A percentile compares a stretch with the other conserved stretches of the same genome.
Evolutionary conservation across 192 early-diverging fungal species (phyloP).

Genomic region (Geosiphon pyriformis): DNA sequence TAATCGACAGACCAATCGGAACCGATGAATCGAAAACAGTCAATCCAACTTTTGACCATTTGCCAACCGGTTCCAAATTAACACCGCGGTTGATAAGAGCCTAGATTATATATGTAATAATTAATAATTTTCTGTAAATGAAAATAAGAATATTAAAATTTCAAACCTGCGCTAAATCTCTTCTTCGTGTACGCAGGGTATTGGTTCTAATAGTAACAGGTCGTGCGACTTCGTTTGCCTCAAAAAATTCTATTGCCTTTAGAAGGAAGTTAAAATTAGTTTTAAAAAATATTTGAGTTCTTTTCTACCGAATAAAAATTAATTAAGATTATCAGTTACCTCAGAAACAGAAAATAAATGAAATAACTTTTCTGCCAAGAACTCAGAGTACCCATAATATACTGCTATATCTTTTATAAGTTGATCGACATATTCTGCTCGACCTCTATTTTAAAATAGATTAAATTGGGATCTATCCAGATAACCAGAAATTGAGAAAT

Average conservation of each 20-base stretch:
- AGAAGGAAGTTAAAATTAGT: neutral
- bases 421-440: slow-evolving; percentile 82
- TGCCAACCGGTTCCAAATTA: slow-evolving; percentile 96
- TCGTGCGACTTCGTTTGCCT: slow-evolving; percentile 95
- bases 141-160: neutral
- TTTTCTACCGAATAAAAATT: neutral
- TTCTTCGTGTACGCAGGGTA: slow-evolving; percentile 87
- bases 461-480: neutral
- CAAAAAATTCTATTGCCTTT: slow-evolving; percentile 91
- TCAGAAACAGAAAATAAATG: slow-evolving; percentile 87
- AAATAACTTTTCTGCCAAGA: slow-evolving; percentile 85
- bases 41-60: slow-evolving; percentile 97
- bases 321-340: slow-evolving; percentile 19
- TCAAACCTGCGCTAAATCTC: slow-evolving; percentile 81
- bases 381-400: slow-evolving; percentile 96
- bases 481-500: neutral
- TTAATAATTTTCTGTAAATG: no score
- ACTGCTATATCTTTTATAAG: slow-evolving; percentile 83
- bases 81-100: slow-evolving; percentile 93
- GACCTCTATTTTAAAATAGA: slow-evolving; percentile 40
- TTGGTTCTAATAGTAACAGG: slow-evolving; percentile 97
- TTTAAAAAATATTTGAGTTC: slow-evolving; percentile 1
- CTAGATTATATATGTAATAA: slow-evolving; percentile 3
- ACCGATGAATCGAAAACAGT: slow-evolving; percentile 94
- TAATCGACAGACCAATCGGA: slow-evolving; percentile 58